phyloP scores from a whole-genome alignment of 371 early-diverging fungal species.

The Rhizopus stolonifer region DNA sequence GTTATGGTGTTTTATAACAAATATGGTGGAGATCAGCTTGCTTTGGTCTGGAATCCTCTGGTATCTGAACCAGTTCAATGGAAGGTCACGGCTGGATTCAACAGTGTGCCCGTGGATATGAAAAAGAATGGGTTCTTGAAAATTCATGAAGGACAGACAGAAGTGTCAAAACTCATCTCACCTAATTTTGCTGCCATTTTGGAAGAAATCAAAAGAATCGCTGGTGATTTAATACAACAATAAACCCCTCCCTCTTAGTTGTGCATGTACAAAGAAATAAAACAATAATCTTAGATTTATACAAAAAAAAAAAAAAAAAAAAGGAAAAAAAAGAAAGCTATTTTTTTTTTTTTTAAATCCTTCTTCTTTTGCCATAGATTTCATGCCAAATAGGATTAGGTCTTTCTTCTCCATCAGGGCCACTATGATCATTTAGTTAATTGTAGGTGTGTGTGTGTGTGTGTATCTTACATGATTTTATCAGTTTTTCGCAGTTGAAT shows the following conservation, averaged over 20 bases:
- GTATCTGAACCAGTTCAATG: slow-evolving; percentile 56
- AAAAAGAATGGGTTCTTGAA: slow-evolving; percentile 51
- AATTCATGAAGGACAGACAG: slow-evolving; percentile 40
- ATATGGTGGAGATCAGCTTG: slow-evolving; percentile 78
- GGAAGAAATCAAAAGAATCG: slow-evolving; percentile 68
- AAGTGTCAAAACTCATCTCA: slow-evolving; percentile 50
- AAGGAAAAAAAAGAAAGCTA: neutral
- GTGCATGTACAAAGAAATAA: slow-evolving; percentile 2
- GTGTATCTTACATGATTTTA: slow-evolving; percentile 14
- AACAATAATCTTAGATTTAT: neutral
- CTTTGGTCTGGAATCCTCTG: slow-evolving; percentile 69
- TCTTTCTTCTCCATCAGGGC: slow-evolving; percentile 12
- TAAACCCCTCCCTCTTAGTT: slow-evolving; percentile 6
- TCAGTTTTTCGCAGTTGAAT: slow-evolving; percentile 14
- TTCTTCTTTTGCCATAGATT: slow-evolving; percentile 13
- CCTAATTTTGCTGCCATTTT: slow-evolving; percentile 70
- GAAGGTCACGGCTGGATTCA: slow-evolving; percentile 67
- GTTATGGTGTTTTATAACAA: slow-evolving; percentile 72
- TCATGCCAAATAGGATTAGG: slow-evolving; percentile 22
- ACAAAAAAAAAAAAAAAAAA: neutral
- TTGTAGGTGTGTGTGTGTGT: neutral
- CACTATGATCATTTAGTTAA: too few species aligned
- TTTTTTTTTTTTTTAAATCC: neutral
- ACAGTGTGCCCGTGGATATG: slow-evolving; percentile 59
- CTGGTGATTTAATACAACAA: slow-evolving; percentile 20